A percentile compares a stretch with the other conserved stretches of the same genome.
Conservation (phyloP, 192 early-diverging fungal genomes). For the Rhizoclosmatium sp. region DNA sequence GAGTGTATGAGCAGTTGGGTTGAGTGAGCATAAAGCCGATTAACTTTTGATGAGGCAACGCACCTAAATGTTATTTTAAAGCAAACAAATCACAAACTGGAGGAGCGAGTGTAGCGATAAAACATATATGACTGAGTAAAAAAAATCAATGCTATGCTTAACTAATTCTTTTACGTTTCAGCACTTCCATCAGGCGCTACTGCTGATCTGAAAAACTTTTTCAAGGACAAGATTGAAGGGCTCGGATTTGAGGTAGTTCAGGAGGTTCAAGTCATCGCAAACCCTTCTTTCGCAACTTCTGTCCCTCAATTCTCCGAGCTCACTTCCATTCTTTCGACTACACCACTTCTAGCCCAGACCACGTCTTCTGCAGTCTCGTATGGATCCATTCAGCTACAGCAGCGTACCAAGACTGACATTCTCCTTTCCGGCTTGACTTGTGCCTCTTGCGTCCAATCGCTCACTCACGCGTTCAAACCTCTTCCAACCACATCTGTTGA, state of each 20-base stretch:
- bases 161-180: background rate
- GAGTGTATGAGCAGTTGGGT: background rate
- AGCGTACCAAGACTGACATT: constrained; percentile 50
- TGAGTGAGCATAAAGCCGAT: no score
- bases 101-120: background rate
- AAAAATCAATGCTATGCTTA: background rate
- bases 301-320: background rate
- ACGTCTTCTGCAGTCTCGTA: no score
- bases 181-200: background rate
- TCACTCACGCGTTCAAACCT: constrained; percentile 60
- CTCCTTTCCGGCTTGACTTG: constrained; percentile 87
- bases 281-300: background rate
- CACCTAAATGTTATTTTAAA: no score
- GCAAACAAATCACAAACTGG: no score
- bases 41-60: no score
- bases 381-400: background rate
- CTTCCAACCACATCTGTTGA: constrained; percentile 66
- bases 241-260: constrained; percentile 16
- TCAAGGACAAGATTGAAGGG: constrained; percentile 7
- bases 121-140: background rate
- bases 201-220: background rate
- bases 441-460: constrained; percentile 78
- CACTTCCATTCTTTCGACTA: background rate
- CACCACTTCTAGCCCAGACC: background rate
- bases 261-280: constrained; percentile 1